A percentile compares a stretch with the other conserved stretches of the same genome.
phyloP scores from a whole-genome alignment of 108 stramenopile species.

The Pseudonitzschia delicatissima region DNA sequence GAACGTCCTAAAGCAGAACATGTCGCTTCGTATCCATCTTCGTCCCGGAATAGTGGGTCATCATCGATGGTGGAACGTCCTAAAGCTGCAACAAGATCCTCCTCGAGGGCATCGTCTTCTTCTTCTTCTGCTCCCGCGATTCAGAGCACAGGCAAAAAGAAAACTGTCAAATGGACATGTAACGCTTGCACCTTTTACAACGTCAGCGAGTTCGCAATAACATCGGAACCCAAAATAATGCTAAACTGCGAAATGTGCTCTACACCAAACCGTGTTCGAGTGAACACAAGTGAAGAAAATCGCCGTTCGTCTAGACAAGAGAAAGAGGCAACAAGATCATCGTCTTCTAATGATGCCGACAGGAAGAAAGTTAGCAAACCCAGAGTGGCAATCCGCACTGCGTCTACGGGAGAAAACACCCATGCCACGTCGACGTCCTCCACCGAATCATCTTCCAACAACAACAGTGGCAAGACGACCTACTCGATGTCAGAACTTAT shows the following conservation, averaged over 20 bases:
- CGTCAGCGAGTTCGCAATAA: neutral
- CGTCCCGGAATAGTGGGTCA: neutral
- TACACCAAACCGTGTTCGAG: neutral
- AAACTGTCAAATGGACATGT: constrained; percentile 8
- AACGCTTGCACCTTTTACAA: constrained; percentile 4
- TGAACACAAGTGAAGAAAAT: neutral
- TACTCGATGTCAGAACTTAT: constrained; percentile 34
- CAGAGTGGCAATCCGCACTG: neutral
- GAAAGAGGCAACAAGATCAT: neutral
- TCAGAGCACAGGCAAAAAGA: neutral
- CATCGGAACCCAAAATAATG: neutral
- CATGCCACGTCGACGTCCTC: neutral
- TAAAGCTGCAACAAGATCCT: neutral
- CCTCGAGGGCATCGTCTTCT: neutral
- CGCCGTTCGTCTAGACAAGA: neutral
- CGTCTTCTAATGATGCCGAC: neutral
- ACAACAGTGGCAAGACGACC: neutral
- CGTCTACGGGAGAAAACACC: neutral
- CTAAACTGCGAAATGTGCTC: constrained; percentile 5
- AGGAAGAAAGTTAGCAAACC: neutral
- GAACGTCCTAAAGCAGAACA: neutral
- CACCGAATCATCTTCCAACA: neutral
- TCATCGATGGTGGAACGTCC: neutral
- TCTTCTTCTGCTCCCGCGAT: neutral
- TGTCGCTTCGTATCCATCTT: neutral